Base-by-base conservation (phyloP, 345 rosid species). In the Eucalyptus pumila region DNA sequence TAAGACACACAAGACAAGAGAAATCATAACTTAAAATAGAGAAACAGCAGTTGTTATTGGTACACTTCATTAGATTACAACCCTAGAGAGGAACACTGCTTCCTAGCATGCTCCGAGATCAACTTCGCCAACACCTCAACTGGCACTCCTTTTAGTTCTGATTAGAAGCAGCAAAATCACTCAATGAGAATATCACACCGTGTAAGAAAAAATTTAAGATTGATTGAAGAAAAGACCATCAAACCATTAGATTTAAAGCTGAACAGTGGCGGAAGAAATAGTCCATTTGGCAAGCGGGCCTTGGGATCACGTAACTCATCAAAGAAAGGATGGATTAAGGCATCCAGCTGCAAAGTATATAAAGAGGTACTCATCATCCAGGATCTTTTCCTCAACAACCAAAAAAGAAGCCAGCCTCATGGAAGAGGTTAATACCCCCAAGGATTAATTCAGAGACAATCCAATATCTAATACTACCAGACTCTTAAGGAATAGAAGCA, bases 291-390 rank as follows among this genome's bases (percentile, higher is more conserved):
- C 90, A 98, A 88, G 88, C 96, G 94, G 14, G 96, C 91, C 51
- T 93, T 96, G 6, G 93, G 96, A 88, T 97, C 98, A 24, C 98
- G 97, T 76, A 98, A 91, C 93, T 98, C 99, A 32, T 98, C 99
- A 90, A 98, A 98, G 93, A 98, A 98, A 47, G 99, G 99, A 90
- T 98, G 99, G 86, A 92, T 94, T 93, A 98, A 91, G 72, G 97
- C 97, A 88, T 97, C 98, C 45, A 96, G 93, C 99, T 97, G 93
- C 92, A 92, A 88, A 16, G 47, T 51, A 60, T 86, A 13, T 26
- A 86, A 34, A 15, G 69, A 86, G 65, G 5, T 45, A 15, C 7
- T 23, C 32, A 54, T 52, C 47, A 50, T 52, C 27, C 32, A 76
- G 83, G 47, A 37, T 37, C 47, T 76, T 76, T 37, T 21, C 47